Evolutionary conservation across 129 eudicot genomes (phyloP), one percentile per base, ranked within the genome.

Genomic region (Ambrosia artemisiifolia): DNA sequence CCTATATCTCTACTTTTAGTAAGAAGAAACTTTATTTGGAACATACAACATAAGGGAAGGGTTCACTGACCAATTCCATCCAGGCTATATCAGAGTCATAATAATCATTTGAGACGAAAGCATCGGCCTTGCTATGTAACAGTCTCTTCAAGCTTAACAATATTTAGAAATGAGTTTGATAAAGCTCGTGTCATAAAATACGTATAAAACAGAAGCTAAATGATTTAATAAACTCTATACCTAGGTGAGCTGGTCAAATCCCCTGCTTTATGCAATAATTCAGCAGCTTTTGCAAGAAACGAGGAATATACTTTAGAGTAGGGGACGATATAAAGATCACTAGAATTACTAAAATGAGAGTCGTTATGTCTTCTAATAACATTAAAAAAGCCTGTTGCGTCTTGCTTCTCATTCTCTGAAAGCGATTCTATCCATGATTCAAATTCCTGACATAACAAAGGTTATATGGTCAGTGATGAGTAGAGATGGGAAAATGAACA

Each of bases 41-140:
- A 16, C 67, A 57, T 72, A 59, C 54, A 5, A 24, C 4, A 70
- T 2, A 11, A 76, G 28, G 49, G 18, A 46, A 47, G 43, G 69
- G 76, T 62, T 16, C 24, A 84, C 92, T 81, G 28, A 94, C 98
- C 95, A 94, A 76, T 69, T 94, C 95, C 93, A 94, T 86, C 98
- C 98, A 94, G 65, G 96, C 96, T 85, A 94, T 78, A 83, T 94
- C 98, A 11, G 98, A 94, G 70, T 94, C 95, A 79, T 87, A 94
- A 72, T 94, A 94, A 71, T 94, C 98, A 81, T 94, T 94, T 64
- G 96, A 90, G 53, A 82, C 83, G 75, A 94, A 94, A 33, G 98
- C 96, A 82, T 85, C 89, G 64, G 95, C 98, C 85, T 90, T 94
- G 74, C 89, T 81, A 54, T 87, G 91, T 70, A 94, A 87, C 69